Evolutionary conservation across 805 yeast species (phyloP).

Genomic region (Metahyphopichia silvanorum): DNA sequence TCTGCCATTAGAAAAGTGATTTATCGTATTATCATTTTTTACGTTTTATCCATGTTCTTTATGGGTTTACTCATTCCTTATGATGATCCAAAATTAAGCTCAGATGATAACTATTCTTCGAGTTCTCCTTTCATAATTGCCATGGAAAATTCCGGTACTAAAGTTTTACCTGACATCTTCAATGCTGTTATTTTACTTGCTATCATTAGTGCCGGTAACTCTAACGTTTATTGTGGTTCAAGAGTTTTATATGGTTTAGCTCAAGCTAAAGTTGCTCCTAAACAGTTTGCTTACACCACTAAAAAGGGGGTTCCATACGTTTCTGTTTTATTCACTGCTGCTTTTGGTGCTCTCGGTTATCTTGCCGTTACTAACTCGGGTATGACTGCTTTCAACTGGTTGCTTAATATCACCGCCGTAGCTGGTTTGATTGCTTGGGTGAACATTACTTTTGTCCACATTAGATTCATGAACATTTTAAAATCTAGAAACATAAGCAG

Average conservation of each 20-base stretch:
- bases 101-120: slow-evolving; percentile 34
- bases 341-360: slow-evolving; percentile 64
- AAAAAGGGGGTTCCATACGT: slow-evolving; percentile 59
- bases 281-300: slow-evolving; percentile 45
- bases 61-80: slow-evolving; percentile 70
- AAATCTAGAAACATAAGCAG: slow-evolving; percentile 62
- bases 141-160: slow-evolving; percentile 64
- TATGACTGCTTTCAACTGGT: slow-evolving; percentile 63
- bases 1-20: slow-evolving; percentile 69
- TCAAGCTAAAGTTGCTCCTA: slow-evolving; percentile 56
- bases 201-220: slow-evolving; percentile 76
- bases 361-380: slow-evolving; percentile 54
- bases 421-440: slow-evolving; percentile 77
- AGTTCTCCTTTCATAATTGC: slow-evolving; percentile 75
- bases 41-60: slow-evolving; percentile 62
- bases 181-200: slow-evolving; percentile 68
- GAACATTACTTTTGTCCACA: slow-evolving; percentile 59
- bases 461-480: slow-evolving; percentile 67
- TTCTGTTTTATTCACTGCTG: slow-evolving; percentile 54
- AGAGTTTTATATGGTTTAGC: slow-evolving; percentile 66
- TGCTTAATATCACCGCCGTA: slow-evolving; percentile 71
- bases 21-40: slow-evolving; percentile 62
- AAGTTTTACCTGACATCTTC: slow-evolving; percentile 63
- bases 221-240: slow-evolving; percentile 70
- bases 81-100: slow-evolving; percentile 53